phyloP scores from a whole-genome alignment of 345 rosid species.

The Viola odorata region DNA sequence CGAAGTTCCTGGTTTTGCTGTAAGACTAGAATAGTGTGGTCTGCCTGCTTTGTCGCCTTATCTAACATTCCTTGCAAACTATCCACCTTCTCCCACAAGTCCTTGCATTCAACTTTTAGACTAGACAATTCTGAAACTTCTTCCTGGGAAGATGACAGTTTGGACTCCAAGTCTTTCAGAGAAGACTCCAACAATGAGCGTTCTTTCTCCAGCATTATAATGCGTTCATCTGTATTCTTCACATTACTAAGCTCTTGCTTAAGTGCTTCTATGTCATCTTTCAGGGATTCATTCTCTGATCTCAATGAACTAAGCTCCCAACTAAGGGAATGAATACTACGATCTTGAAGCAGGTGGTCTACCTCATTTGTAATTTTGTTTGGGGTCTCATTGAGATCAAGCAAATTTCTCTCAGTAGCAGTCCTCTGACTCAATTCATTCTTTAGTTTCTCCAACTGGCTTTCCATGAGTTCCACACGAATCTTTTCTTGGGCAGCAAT shows the following conservation, averaged over 20 bases:
- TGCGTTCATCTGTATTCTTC: conserved; percentile 59
- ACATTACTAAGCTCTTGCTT: conserved; percentile 44
- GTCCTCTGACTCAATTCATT: conserved; percentile 44
- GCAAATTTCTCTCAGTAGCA: conserved; percentile 20
- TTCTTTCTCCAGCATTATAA: conserved; percentile 61
- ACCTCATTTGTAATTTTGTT: conserved; percentile 22
- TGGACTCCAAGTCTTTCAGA: conserved; percentile 65
- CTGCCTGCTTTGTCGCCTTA: conserved; percentile 74
- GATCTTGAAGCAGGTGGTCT: conserved; percentile 24
- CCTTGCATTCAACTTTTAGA: conserved; percentile 65
- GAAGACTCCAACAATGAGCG: conserved; percentile 53
- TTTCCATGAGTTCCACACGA: conserved; percentile 62
- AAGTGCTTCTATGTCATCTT: conserved; percentile 58
- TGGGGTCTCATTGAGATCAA: conserved; percentile 15
- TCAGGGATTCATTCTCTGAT: conserved; percentile 59
- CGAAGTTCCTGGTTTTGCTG: conserved; percentile 82
- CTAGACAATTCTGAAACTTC: conserved; percentile 58
- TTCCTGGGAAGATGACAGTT: conserved; percentile 58
- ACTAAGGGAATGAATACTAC: conserved; percentile 38
- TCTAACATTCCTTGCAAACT: conserved; percentile 55
- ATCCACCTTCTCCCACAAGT: conserved; percentile 68
- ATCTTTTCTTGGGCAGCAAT: conserved; percentile 72
- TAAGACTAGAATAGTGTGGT: conserved; percentile 66
- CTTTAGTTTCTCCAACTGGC: conserved; percentile 59
- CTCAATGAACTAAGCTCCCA: conserved; percentile 60